phyloP scores from a whole-genome alignment of 306 rosid species.

The Vigna radiata region DNA sequence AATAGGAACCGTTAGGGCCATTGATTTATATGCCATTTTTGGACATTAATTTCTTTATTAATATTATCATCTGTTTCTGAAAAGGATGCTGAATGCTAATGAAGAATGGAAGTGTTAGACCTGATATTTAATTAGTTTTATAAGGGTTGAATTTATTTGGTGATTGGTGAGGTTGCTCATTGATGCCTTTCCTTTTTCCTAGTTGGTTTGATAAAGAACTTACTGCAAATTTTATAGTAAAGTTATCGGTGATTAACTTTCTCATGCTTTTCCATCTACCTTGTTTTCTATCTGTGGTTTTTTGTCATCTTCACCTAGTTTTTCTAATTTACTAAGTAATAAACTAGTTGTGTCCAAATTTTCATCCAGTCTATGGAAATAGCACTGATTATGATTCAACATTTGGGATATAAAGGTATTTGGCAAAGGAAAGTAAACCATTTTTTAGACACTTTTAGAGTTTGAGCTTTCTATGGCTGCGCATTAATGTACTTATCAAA shows the following conservation, averaged over 20 bases:
- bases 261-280: neutral
- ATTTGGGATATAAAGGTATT: slow-evolving; percentile 1
- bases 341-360: neutral
- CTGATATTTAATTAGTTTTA: neutral
- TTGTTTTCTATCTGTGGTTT: no score
- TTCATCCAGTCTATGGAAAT: slow-evolving; percentile 6
- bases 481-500: neutral
- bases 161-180: neutral
- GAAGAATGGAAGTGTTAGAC: neutral
- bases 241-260: neutral
- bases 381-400: neutral
- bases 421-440: neutral
- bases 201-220: no score
- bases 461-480: slow-evolving; percentile 23
- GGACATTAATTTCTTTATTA: neutral
- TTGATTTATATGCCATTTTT: neutral
- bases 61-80: neutral
- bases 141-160: neutral
- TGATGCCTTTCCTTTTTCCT: no score
- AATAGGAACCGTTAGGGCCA: neutral
- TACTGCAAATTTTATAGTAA: no score
- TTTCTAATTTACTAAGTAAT: neutral
- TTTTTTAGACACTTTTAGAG: neutral
- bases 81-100: neutral
- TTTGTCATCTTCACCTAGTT: neutral